Evolutionary conservation across 768 basidiomycete genomes (phyloP), one percentile per base, ranked within the genome.

Genomic region (Rhizopogon roseolus): DNA sequence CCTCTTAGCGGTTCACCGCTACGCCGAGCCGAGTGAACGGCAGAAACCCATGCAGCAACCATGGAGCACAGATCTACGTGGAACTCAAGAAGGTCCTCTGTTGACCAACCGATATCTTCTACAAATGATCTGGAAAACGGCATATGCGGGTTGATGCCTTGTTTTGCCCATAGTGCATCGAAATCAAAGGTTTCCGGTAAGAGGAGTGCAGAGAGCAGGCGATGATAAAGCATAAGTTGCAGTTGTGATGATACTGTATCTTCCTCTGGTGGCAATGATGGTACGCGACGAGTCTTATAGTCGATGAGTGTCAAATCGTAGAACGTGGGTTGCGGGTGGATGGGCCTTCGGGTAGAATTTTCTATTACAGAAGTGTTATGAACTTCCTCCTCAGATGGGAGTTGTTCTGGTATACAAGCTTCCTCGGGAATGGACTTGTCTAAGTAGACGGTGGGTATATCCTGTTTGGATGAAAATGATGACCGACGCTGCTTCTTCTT

Each of bases 211-310:
- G 74, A 72, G 37, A 93, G 73, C 49, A 93, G 79, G 16, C 81
- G 81, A 60, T 81, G 78, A 62, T 93, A 93, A 37, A 90, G 68
- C 86, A 90, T 90, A 5, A 92, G 76, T 64, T 93, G 90, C 36
- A 90, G 68, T 6, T 80, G 79, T 0, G 88, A 76, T 1, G 82
- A 64, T 13, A 78, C 64, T 0, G 81, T 76, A 57, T 90, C 88
- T 39, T 76, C 74, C 13, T 82, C 73, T 4, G 73, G 64, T 1
- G 90, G 89, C 1, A 90, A 58, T 13, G 65, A 73, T 1, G 71
- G 55, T 3, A 66, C 64, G 11, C 66, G 71, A 42, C 90, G 78
- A 16, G 88, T 90, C 66, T 93, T 93, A 42, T 84, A 86, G 59
- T 93, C 90, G 16, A 79, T 65, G 27, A 86, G 62, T 48, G 71